phyloP scores from a whole-genome alignment of 2,329 filamentous ascomycete species.

The Cladophialophora immunda region DNA sequence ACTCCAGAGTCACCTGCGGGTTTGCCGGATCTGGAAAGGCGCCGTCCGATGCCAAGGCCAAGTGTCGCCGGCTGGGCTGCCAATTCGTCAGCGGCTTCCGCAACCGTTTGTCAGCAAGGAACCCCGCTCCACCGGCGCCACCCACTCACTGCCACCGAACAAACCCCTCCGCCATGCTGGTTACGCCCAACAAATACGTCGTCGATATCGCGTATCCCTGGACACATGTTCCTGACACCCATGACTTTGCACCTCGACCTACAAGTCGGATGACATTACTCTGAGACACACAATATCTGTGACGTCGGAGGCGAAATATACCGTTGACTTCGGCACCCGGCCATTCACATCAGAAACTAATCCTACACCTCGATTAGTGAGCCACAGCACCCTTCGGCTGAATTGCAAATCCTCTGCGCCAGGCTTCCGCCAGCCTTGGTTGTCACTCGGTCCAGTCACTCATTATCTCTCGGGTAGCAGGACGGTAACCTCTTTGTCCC shows the following conservation, averaged over 20 bases:
- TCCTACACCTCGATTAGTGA: constrained; percentile 18
- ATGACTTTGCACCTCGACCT: neutral
- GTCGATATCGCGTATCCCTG: neutral
- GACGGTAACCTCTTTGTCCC: neutral
- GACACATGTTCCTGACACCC: neutral
- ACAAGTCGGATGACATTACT: neutral
- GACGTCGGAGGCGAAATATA: constrained; percentile 6
- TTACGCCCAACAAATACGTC: neutral
- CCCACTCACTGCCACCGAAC: neutral
- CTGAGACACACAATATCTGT: neutral
- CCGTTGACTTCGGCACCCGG: neutral
- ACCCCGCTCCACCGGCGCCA: neutral
- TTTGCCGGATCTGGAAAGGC: constrained; percentile 9
- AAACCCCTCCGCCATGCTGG: neutral
- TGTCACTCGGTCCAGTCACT: neutral
- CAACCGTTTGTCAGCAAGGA: neutral
- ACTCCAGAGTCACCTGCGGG: neutral
- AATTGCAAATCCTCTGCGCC: constrained; percentile 10
- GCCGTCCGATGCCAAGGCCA: neutral
- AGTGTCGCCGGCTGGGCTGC: neutral
- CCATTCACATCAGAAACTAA: neutral
- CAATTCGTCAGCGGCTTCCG: constrained; percentile 20
- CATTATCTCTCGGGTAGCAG: neutral
- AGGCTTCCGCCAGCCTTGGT: constrained; percentile 7
- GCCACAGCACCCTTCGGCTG: neutral